These are phyloP conservation scores for Saturnispora mendoncae DNA, from an alignment of 805 yeast genomes.

Conservation along the genomic window DNA sequence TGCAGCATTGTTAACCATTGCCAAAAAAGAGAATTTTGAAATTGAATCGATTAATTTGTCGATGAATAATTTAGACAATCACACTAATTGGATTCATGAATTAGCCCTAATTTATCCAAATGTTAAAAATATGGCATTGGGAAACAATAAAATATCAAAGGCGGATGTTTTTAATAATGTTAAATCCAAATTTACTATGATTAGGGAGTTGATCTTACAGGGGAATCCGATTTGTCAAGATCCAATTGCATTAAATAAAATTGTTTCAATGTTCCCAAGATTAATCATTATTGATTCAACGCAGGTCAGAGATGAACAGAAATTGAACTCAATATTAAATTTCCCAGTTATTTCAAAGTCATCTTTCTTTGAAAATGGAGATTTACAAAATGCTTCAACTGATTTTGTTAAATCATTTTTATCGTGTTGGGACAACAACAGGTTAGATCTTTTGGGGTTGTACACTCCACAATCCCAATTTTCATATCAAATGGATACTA, in stretches of 20 bases:
- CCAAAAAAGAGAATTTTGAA: conserved; percentile 40
- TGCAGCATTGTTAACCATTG: conserved; percentile 81
- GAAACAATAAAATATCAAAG: conserved; percentile 59
- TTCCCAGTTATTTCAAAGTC: conserved; percentile 50
- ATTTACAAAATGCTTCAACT: conserved; percentile 62
- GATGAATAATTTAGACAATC: conserved; percentile 57
- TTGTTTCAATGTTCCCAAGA: conserved; percentile 70
- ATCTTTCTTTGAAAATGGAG: conserved; percentile 74
- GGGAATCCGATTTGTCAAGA: conserved; percentile 63
- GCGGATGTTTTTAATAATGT: conserved; percentile 59
- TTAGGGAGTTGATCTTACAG: conserved; percentile 68
- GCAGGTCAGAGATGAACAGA: conserved; percentile 64
- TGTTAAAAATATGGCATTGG: conserved; percentile 69
- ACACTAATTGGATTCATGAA: conserved; percentile 42
- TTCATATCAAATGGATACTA: conserved; percentile 66
- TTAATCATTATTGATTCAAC: conserved; percentile 72
- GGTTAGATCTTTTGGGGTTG: conserved; percentile 58
- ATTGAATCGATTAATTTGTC: conserved; percentile 69
- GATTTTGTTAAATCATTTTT: conserved; percentile 69
- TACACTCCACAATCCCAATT: conserved; percentile 82
- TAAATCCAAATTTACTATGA: conserved; percentile 61
- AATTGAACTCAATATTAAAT: conserved; percentile 40
- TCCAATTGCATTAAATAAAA: conserved; percentile 44
- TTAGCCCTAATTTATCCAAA: conserved; percentile 68
- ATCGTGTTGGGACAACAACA: conserved; percentile 72